phyloP scores from a whole-genome alignment of 768 basidiomycete species.

The Tulasnella sp. region DNA sequence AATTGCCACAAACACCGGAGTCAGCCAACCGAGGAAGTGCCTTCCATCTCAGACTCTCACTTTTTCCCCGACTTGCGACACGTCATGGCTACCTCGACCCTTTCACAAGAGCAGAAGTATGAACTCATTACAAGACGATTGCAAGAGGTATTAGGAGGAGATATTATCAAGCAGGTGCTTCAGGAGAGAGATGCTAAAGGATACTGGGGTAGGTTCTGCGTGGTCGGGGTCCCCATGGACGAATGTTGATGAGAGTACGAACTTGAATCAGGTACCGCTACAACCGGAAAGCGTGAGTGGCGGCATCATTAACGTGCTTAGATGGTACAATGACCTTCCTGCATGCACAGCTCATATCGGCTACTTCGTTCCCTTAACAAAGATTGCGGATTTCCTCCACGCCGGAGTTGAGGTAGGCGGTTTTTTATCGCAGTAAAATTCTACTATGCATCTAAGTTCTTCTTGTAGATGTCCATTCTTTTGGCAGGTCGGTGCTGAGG shows the following conservation, averaged over 20 bases:
- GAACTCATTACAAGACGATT: slow-evolving; percentile 83
- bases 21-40: too few species aligned
- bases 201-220: slow-evolving; percentile 78
- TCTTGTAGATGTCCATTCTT: slow-evolving; percentile 67
- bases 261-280: slow-evolving; percentile 70
- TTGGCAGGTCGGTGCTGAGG: slow-evolving; percentile 63
- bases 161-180: slow-evolving; percentile 78
- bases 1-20: too few species aligned
- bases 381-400: slow-evolving; percentile 93
- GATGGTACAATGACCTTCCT: neutral
- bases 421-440: slow-evolving; percentile 24
- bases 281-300: slow-evolving; percentile 83
- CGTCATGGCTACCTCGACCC: slow-evolving; percentile 4
- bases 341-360: slow-evolving; percentile 83
- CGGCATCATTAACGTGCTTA: neutral
- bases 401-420: slow-evolving; percentile 81
- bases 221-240: neutral
- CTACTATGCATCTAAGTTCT: neutral
- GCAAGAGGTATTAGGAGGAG: slow-evolving; percentile 86
- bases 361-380: slow-evolving; percentile 92
- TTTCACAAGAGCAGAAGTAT: slow-evolving; percentile 36
- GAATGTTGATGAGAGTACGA: neutral
- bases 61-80: too few species aligned
- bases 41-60: too few species aligned
- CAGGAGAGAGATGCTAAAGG: slow-evolving; percentile 78